These are phyloP conservation scores for Aspergillus leporis DNA, from an alignment of 495 filamentous ascomycete species.

Conservation along the genomic window DNA sequence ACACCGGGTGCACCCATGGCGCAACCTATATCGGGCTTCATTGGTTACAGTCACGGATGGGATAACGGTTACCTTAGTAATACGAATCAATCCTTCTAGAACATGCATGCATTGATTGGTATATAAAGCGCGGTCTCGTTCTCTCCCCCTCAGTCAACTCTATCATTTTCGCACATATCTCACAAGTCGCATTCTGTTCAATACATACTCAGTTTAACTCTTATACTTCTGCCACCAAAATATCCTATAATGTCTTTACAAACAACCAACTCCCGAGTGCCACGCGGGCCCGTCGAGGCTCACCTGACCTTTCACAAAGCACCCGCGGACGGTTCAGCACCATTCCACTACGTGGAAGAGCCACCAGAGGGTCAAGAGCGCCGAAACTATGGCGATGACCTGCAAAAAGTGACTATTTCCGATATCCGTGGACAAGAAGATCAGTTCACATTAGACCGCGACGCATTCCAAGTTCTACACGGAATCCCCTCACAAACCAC, in stretches of 20 bases:
- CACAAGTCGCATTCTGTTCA: background rate
- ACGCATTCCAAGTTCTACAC: constrained; percentile 62
- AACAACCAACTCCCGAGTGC: background rate
- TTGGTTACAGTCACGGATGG: too few relatives aligned
- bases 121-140: background rate
- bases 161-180: background rate
- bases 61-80: background rate
- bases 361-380: constrained; percentile 60
- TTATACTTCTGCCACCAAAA: background rate
- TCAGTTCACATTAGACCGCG: constrained; percentile 58
- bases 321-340: constrained; percentile 61
- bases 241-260: background rate
- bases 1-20: too few relatives aligned
- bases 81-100: background rate
- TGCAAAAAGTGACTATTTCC: constrained; percentile 51
- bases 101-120: background rate
- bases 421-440: constrained; percentile 67
- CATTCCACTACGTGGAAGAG: constrained; percentile 69
- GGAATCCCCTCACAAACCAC: constrained; percentile 48
- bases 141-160: background rate
- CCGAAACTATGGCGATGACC: constrained; percentile 56
- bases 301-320: constrained; percentile 67
- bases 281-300: constrained; percentile 20
- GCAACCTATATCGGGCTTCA: too few relatives aligned
- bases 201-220: background rate